Evolutionary conservation across 257 asterid genomes (phyloP).

Genomic region (Salvia rosmarinus): DNA sequence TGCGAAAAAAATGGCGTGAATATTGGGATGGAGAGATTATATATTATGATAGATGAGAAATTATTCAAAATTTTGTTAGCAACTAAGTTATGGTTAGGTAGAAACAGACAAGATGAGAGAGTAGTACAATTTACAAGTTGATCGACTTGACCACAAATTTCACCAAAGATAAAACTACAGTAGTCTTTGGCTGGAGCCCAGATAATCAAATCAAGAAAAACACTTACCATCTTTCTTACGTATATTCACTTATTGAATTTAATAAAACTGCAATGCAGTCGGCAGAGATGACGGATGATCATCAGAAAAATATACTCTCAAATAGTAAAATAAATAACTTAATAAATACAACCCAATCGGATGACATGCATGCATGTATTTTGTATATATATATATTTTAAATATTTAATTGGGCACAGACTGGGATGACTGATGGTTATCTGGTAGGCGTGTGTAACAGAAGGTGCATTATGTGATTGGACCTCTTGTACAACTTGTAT

Average conservation of each 20-base stretch:
- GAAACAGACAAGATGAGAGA: neutral
- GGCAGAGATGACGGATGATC: neutral
- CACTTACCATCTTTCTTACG: neutral
- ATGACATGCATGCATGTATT: conserved; percentile 3
- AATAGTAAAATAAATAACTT: neutral
- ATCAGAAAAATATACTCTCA: neutral
- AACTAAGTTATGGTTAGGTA: too few species aligned
- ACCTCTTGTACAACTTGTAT: too few species aligned
- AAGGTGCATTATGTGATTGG: neutral
- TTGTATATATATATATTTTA: too few species aligned
- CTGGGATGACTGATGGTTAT: neutral
- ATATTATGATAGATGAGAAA: too few species aligned
- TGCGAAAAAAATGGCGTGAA: too few species aligned
- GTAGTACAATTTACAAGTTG: neutral
- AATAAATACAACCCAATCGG: neutral
- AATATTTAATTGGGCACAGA: neutral
- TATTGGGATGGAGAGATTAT: too few species aligned
- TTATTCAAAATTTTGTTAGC: too few species aligned
- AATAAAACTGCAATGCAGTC: neutral
- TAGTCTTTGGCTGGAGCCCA: conserved; percentile 3
- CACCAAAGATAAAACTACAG: conserved; percentile 1
- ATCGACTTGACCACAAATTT: neutral
- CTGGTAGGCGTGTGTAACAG: neutral
- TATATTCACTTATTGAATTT: neutral
- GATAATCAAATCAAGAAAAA: neutral